Evolutionary conservation across 176 grass and related monocot genomes (phyloP), one percentile per base, ranked within the genome.

Genomic region (Oryza nivara): DNA sequence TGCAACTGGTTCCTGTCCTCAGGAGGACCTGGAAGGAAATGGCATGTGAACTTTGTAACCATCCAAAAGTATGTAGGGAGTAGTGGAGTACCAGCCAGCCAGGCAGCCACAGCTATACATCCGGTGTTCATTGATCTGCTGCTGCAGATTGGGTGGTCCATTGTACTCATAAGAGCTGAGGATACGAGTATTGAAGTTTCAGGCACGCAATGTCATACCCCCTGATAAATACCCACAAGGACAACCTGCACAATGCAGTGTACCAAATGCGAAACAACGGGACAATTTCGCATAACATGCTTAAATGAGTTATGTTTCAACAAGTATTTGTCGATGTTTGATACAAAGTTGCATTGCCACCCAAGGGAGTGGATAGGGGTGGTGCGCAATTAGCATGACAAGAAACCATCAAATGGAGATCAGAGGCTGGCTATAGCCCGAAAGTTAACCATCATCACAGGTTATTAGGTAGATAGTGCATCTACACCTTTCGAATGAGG

Each of bases 41-140:
- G 74, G 63, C 88, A 90, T 86, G 88, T 90, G 88, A 90, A 75
- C 80, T 90, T 74, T 79, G 74, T 63, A 90, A 87, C 79, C 79
- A 78, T 90, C 68, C 79, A 77, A 82, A 82, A 82, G 72, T 67
- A 48, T 85, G 76, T 85, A 73, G 63, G 46, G 54, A 58, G 54
- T 58, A 58, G 17, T 9, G 54, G 54, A 58, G 54, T 58, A 58
- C 16, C 54, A 58, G 58, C 58, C 19, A 63, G 58, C 20, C 58
- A 63, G 20, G n/a, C 68, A 46, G 54, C 65, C 38, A 68, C 75
- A 79, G 79, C 79, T 83, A 77, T 28, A 80, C 36, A 56, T 46
- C 78, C 6, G 25, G 23, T 54, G 44, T 73, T 49, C 67, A 73
- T 6, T 14, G 26, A 73, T 78, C 83, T 16, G 14, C 80, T 63